Percentiles rank a stretch among this genome's conserved stretches.
Conservation (phyloP, 1,139 yeast species). For the Blastobotrys buckinghamii region DNA sequence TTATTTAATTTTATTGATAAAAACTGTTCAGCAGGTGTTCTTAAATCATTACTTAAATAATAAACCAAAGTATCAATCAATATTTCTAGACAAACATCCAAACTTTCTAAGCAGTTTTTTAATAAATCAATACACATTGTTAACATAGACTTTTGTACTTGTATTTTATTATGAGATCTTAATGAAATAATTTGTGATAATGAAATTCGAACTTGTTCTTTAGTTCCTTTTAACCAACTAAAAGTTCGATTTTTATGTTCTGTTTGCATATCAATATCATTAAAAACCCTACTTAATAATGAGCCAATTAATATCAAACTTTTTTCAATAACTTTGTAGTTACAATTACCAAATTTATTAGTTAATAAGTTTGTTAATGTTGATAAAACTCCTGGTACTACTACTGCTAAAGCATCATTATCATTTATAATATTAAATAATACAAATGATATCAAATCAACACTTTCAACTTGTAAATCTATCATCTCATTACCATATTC, state of each 20-base stretch:
- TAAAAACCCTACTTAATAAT: conserved; percentile 37
- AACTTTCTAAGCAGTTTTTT: conserved; percentile 30
- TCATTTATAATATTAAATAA: conserved; percentile 15
- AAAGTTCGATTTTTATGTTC: conserved; percentile 38
- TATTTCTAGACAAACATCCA: conserved; percentile 34
- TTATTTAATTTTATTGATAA: not conserved
- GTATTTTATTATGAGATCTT: conserved; percentile 28
- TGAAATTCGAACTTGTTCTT: conserved; percentile 47
- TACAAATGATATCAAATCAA: conserved; percentile 33
- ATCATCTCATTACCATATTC: conserved; percentile 21
- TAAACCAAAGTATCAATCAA: conserved; percentile 29
- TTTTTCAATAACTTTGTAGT: conserved; percentile 38
- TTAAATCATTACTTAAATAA: not conserved
- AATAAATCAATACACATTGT: conserved; percentile 31
- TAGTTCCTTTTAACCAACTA: conserved; percentile 61
- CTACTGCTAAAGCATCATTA: conserved; percentile 44
- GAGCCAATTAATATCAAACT: conserved; percentile 33
- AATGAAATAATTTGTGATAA: conserved; percentile 23
- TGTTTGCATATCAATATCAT: conserved; percentile 13
- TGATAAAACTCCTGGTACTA: conserved; percentile 56
- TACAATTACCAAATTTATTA: conserved; percentile 35
- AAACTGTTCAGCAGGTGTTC: not conserved
- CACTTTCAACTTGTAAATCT: conserved; percentile 34
- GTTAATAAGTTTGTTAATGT: conserved; percentile 40
- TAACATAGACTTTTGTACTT: conserved; percentile 32